phyloP scores from a whole-genome alignment of 1,284 basidiomycete genomes.

The Ganoderma boninense region DNA sequence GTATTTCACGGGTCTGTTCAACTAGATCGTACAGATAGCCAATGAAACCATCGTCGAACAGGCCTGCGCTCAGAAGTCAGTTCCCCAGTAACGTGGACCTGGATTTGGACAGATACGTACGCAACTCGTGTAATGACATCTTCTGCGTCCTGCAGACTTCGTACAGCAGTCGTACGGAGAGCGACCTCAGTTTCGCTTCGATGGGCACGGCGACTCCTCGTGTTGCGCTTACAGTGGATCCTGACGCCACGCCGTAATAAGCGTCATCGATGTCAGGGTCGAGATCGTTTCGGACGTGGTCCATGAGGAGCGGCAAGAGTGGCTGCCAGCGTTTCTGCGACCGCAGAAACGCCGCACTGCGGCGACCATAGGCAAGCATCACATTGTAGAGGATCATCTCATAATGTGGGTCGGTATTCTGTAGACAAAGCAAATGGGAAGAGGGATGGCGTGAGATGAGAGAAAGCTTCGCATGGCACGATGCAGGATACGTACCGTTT shows the following conservation, averaged over 20 bases:
- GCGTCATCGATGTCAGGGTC: conserved; percentile 72
- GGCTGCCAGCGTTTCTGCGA: conserved; percentile 85
- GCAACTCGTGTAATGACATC: conserved; percentile 75
- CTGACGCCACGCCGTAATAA: conserved; percentile 52
- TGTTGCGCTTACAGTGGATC: conserved; percentile 43
- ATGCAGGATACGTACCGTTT: conserved; percentile 57
- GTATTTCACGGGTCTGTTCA: conserved; percentile 88
- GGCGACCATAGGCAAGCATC: conserved; percentile 79
- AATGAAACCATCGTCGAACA: conserved; percentile 88
- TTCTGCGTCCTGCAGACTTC: conserved; percentile 93
- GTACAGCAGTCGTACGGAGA: conserved; percentile 83
- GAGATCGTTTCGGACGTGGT: conserved; percentile 76
- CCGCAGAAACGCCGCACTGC: conserved; percentile 74
- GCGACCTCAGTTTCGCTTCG: conserved; percentile 78
- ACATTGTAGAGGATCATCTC: conserved; percentile 85
- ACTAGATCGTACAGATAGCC: conserved; percentile 94
- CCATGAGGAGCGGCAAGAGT: conserved; percentile 84
- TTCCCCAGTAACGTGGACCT: neutral
- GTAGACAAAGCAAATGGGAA: conserved; percentile 18
- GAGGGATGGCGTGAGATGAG: conserved; percentile 7
- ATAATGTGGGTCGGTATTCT: conserved; percentile 90
- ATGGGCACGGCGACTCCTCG: conserved; percentile 68
- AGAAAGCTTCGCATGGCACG: neutral
- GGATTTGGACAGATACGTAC: conserved; percentile 52
- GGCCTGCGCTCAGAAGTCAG: conserved; percentile 51